Evolutionary conservation across 192 early-diverging fungal genomes (phyloP), one percentile per base, ranked within the genome.

Genomic region (Entomortierella beljakovae): DNA sequence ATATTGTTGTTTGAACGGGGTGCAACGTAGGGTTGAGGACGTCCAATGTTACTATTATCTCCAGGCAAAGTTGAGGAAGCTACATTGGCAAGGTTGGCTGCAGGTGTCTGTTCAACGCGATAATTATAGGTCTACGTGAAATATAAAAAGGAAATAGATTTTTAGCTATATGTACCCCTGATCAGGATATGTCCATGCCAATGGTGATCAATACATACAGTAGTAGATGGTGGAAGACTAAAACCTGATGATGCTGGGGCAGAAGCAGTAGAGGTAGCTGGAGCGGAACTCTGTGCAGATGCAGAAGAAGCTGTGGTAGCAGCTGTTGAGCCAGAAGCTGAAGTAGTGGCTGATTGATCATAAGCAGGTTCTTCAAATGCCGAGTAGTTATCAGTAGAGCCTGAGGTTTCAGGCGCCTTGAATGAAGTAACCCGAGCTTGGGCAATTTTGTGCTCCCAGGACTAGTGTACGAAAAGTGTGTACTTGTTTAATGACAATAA

Each of bases 361-460:
- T 65, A 79, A 20, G 43, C 25, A 2, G 65, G 35, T 33, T 79
- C 75, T 33, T 70, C 75, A 46, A 79, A 65, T 1, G n/a, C n/a
- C n/a, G 67, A 32, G 32, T 70, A 79, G 16, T 38, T 18, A 13
- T 79, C 75, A 4, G 31, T 32, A 20, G 49, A 16, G 18, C 61
- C 68, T 40, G 68, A 28, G 11, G 75, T 26, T 25, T 79, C 75
- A n/a, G 75, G 37, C 16, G 64, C 34, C 33, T 79, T 66, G 35
- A 68, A 68, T 11, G 68, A 33, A 6, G 81, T 64, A 18, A 85
- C 86, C 33, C 81, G 81, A 13, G 84, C 80, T 29, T 83, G 84
- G 35, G 84, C 84, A 22, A 87, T 80, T 52, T 89, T 88, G 48
- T 64, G 80, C 64, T 84, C 84, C 85, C 83, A 89, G 37, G 73